Evolutionary conservation across 257 asterid genomes (phyloP), one percentile per base, ranked within the genome.

Genomic region (Agastache rugosa): DNA sequence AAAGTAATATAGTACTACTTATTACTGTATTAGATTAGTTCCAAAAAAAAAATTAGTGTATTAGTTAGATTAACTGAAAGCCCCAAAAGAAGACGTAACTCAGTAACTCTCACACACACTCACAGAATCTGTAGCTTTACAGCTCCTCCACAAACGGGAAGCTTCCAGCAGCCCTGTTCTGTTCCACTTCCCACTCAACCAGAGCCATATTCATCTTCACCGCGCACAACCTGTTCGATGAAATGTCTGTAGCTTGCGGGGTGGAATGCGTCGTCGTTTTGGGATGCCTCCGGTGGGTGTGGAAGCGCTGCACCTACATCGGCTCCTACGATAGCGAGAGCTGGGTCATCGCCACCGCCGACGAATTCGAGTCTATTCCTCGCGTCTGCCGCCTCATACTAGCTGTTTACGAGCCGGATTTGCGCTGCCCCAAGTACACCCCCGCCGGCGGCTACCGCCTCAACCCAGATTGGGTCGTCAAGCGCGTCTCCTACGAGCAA

Each of bases 291-390:
- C 92, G 99, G 34, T 95, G 99, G 99, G 96, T 69, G 0, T 95
- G 98, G 99, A 94, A 92, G 86, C 98, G 99, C 68, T 95, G 99
- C 79, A 95, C 98, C 77, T 90, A 95, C 86, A 78, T 87, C 83
- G 99, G 99, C 51, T 76, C 87, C 82, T 91, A 95, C 80, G 99
- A 95, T 84, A 92, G 96, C 87, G 85, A 86, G 70, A 69, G 81
- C 25, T 95, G 99, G 99, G 56, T 94, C 67, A 42, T 37, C 59
- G 93, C 99, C 80, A 90, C 96, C 55, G 68, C 75, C 8, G 96
- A 84, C 20, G 99, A 95, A 67, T 87, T 95, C 83, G 87, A 85
- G 17, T 85, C 97, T 42, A 39, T 94, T n/a, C 98, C 98, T 0
- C 95, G 97, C 56, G 61, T 87, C 82, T 94, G 99, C 86, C 96